Base-by-base conservation (phyloP, 2,329 filamentous ascomycete genomes). In the Arthrobotrys megalospora region DNA sequence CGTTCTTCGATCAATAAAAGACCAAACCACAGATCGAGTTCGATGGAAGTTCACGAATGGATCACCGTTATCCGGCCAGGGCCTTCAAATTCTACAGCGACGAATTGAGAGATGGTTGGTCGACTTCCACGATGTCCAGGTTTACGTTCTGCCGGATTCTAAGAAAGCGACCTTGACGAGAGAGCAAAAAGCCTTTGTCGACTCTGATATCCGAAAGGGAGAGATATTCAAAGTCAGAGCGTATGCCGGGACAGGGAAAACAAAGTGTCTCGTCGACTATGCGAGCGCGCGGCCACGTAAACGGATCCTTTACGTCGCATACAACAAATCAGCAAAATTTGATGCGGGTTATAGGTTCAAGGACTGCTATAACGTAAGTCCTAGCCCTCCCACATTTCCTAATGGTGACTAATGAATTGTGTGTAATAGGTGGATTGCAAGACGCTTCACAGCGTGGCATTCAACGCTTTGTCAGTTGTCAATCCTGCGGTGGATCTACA, bases 201-300 rank as follows among this genome's bases (percentile, higher is more conserved):
- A 72, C 10, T 70, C 71, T 19, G 71, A 81, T 62, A 67, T 82
- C 11, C 5, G 10, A n/a, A 60, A 65, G 11, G 79, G 80, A 0
- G 73, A 81, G 6, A 62, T 82, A 10, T 79, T 82, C 45, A 81
- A 82, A 24, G 68, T 82, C 6, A 76, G 80, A 21, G 81, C 81
- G 11, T 82, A 80, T 47, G 81, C 80, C 4, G 81, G 81, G n/a
- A 82, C 81, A 1, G 81, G 81, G 36, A 82, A 82, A 66, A 82
- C 81, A 0, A 80, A 80, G 60, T 79, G 80, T 64, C 70, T 82
- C 10, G 68, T 78, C 11, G 80, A 82, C 58, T 82, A 82, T 65
- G 80, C 80, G 0, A 80, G 64, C 16, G 58, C 62, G 19, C 47
- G 76, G 16, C 69, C 76, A 8, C 28, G 50, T 1, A 62, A 73